Base-by-base conservation (phyloP, 768 basidiomycete genomes). In the Rhizopogon salebrosus region DNA sequence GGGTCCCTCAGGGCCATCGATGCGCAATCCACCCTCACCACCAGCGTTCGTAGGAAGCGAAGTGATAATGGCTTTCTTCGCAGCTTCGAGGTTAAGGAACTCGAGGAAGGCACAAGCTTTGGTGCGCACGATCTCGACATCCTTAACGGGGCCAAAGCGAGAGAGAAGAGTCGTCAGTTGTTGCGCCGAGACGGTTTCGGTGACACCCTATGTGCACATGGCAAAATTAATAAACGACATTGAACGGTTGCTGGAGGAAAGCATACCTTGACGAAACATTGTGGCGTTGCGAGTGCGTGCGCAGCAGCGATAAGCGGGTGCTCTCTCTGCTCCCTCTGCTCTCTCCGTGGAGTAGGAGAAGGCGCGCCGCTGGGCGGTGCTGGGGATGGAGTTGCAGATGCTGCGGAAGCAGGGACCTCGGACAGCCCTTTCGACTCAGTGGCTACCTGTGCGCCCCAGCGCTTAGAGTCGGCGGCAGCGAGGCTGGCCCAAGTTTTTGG, bases 41-140 rank as follows among this genome's bases (percentile, higher is more conserved):
- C 94, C 94, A 58, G 85, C 83, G 37, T 62, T 54, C 27, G 71
- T 66, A 1, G 84, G 79, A 45, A 97, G 68, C 34, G 83, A 87
- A 3, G 87, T 78, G 24, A 80, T 71, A 64, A 99, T 95, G 2
- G 95, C 95, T 40, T 84, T 81, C 61, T 83, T 79, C n/a, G 95
- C 95, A 35, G 82, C 72, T 1, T 95, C 93, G 53, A 95, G 68
- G 1, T 72, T 72, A 22, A 64, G 67, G 74, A 95, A 98, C 70
- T 98, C 95, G 62, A 97, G 76, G 80, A 98, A 98, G 0, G 94
- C 95, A 64, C 95, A 98, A 0, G 90, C 92, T 68, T 91, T 95
- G 64, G 63, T 66, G 57, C 88, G 89, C 38, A 95, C 86, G 57
- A 97, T 85, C 69, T 98, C 95, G 38, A 94, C 70, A 22, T 93